Evolutionary conservation across 495 filamentous ascomycete species (phyloP).

Genomic region (Hypoxylon trugodes): DNA sequence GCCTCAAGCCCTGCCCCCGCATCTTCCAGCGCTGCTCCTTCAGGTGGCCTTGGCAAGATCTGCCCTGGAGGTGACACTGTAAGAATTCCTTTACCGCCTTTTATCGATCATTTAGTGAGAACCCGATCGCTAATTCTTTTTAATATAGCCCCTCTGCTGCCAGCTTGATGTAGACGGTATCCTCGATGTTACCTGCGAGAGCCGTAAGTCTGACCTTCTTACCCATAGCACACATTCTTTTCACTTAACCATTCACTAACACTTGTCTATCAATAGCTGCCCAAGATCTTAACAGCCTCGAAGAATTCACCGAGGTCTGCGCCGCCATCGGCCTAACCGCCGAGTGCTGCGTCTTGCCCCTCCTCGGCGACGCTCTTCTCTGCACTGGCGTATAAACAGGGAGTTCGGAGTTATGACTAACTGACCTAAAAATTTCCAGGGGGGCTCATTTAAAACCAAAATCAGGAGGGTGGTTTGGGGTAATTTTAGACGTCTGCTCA

Average conservation of each 20-base stretch:
- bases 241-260: not conserved
- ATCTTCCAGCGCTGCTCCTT: not conserved
- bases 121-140: conserved; percentile 1
- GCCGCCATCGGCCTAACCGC: conserved; percentile 23
- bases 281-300: conserved; percentile 18
- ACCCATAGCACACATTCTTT: too few relatives aligned
- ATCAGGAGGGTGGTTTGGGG: conserved; percentile 16
- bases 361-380: conserved; percentile 21
- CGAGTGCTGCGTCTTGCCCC: conserved; percentile 22
- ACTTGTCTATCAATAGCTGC: conserved; percentile 20
- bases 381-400: conserved; percentile 22
- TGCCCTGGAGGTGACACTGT: conserved; percentile 20
- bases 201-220: conserved; percentile 25
- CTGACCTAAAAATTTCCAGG: not conserved
- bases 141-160: conserved; percentile 30
- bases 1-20: not conserved
- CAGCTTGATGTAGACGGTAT: conserved; percentile 29
- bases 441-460: conserved; percentile 20
- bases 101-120: not conserved
- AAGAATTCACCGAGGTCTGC: conserved; percentile 15
- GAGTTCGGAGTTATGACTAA: not conserved
- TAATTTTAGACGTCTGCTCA: conserved; percentile 16
- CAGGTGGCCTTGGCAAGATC: conserved; percentile 11
- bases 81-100: not conserved
- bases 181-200: conserved; percentile 27